Percentiles rank a stretch among this genome's conserved stretches.
Conservation (phyloP, 106 monocot genomes). For the Acorus calamus region DNA sequence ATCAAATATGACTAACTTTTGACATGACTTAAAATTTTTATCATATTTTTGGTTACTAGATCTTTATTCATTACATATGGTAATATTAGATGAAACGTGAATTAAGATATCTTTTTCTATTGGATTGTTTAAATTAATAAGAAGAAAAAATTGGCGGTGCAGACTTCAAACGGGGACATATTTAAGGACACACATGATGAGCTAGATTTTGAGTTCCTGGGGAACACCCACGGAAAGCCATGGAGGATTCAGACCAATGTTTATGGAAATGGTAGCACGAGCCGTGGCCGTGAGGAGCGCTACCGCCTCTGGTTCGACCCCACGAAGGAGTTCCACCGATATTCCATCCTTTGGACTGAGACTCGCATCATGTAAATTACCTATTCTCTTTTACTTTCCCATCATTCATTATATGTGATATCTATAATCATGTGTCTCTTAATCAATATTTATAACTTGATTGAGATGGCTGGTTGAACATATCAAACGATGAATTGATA, state of each 20-base stretch:
- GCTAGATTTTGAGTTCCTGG: constrained; percentile 89
- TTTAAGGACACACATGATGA: constrained; percentile 69
- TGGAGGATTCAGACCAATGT: constrained; percentile 89
- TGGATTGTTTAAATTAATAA: no score
- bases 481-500: no score
- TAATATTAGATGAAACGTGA: no score
- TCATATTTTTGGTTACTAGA: no score
- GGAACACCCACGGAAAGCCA: constrained; percentile 60
- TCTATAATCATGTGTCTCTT: no score
- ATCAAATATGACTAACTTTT: no score
- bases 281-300: constrained; percentile 76
- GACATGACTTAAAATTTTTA: no score
- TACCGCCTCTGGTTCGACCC: constrained; percentile 76
- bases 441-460: no score
- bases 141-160: neutral
- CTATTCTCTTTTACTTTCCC: neutral
- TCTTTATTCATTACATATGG: no score
- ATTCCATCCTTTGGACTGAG: constrained; percentile 74
- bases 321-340: constrained; percentile 61
- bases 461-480: no score
- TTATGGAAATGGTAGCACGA: constrained; percentile 87
- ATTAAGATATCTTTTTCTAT: no score
- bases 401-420: no score
- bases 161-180: constrained; percentile 47
- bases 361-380: constrained; percentile 41